These are phyloP conservation scores for Diplodia mutila DNA, from an alignment of 2,329 filamentous ascomycete species.

Conservation along the genomic window DNA sequence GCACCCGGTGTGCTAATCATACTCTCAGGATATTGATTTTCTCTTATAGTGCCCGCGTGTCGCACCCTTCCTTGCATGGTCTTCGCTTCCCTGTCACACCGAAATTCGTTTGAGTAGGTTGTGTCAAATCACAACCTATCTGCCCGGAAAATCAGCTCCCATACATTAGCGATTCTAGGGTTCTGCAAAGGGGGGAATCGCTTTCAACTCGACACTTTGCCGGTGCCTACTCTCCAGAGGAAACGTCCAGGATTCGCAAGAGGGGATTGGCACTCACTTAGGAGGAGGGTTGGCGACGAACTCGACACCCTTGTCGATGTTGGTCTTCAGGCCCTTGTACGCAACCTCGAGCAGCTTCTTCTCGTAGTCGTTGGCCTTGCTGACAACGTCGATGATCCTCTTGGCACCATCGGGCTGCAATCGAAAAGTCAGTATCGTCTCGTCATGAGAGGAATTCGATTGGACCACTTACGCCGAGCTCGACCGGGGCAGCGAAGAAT, in stretches of 20 bases:
- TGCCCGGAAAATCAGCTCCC: conserved; percentile 25
- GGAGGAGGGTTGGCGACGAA: conserved; percentile 82
- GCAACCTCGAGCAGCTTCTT: conserved; percentile 80
- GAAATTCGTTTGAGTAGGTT: conserved; percentile 7
- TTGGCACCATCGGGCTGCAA: conserved; percentile 77
- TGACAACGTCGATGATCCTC: conserved; percentile 81
- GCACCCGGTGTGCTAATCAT: conserved; percentile 4
- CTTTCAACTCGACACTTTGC: neutral
- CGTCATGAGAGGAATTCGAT: neutral
- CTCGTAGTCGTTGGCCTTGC: conserved; percentile 80
- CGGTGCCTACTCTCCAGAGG: neutral
- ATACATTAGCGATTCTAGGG: conserved; percentile 24
- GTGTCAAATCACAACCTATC: conserved; percentile 25
- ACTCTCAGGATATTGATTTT: conserved; percentile 2
- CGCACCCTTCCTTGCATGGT: neutral
- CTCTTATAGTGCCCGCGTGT: neutral
- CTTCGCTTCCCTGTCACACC: conserved; percentile 6
- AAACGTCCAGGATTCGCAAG: neutral
- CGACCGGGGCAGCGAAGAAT: conserved; percentile 94
- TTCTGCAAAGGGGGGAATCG: neutral
- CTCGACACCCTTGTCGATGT: conserved; percentile 90
- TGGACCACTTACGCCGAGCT: conserved; percentile 79
- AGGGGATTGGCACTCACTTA: conserved; percentile 37
- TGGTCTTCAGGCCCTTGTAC: conserved; percentile 80
- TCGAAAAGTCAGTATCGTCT: conserved; percentile 30